phyloP scores from a whole-genome alignment of 140 eudicot genomes.

The Senecio squalidus region DNA sequence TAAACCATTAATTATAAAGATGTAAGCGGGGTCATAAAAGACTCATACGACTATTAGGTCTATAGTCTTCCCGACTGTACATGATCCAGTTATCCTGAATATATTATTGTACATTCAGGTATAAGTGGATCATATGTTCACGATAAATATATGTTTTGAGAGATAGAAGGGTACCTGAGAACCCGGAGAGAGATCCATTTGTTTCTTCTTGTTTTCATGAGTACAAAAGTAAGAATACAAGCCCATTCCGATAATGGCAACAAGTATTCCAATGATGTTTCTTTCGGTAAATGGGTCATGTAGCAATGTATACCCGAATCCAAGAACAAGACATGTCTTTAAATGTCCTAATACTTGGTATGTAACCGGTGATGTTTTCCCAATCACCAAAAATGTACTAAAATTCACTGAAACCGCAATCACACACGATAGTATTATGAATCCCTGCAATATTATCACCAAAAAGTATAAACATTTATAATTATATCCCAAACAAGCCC shows the following conservation, averaged over 20 bases:
- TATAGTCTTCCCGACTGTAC: too few relatives aligned
- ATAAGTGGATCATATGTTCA: too few relatives aligned
- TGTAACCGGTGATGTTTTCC: conserved; percentile 98
- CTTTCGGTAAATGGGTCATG: conserved; percentile 92
- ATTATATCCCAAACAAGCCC: too few relatives aligned
- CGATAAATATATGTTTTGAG: background rate
- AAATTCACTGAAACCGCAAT: conserved; percentile 95
- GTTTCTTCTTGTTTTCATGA: conserved; percentile 78
- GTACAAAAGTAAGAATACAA: conserved; percentile 86
- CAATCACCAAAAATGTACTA: conserved; percentile 96
- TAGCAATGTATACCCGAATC: conserved; percentile 81
- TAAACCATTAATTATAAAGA: background rate
- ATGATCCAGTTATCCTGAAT: too few relatives aligned
- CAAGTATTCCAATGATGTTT: conserved; percentile 75
- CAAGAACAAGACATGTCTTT: conserved; percentile 97
- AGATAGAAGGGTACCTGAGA: conserved; percentile 50
- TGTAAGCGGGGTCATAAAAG: too few relatives aligned
- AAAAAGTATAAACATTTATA: conserved; percentile 2
- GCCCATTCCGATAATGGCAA: conserved; percentile 94
- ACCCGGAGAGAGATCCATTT: conserved; percentile 38
- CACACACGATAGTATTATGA: conserved; percentile 79
- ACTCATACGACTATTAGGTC: too few relatives aligned
- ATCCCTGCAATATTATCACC: conserved; percentile 50
- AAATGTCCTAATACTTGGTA: conserved; percentile 94
- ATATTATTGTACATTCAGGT: too few relatives aligned